phyloP scores from a whole-genome alignment of 257 asterid genomes.

The Solanum bulbocastanum region DNA sequence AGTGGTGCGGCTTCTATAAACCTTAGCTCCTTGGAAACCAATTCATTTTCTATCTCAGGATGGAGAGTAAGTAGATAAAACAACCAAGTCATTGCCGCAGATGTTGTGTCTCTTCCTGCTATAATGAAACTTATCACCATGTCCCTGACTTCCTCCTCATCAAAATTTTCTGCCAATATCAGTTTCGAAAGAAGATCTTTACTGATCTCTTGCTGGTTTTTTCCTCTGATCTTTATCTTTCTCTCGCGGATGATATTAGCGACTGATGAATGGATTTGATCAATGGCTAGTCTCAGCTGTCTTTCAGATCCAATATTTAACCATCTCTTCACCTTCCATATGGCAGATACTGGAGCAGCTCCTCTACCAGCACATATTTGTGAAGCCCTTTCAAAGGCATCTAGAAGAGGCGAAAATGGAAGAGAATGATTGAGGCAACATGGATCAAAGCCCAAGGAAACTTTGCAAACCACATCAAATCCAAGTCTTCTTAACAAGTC shows the following conservation, averaged over 20 bases:
- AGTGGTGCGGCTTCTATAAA: not conserved
- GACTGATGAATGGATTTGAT: slow-evolving; percentile 28
- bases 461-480: slow-evolving; percentile 46
- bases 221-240: not conserved
- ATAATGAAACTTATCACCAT: slow-evolving; percentile 52
- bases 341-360: slow-evolving; percentile 24
- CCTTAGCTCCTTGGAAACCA: slow-evolving; percentile 23
- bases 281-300: slow-evolving; percentile 27
- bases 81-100: slow-evolving; percentile 72
- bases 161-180: slow-evolving; percentile 20
- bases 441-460: slow-evolving; percentile 53
- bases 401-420: slow-evolving; percentile 18
- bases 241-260: slow-evolving; percentile 16
- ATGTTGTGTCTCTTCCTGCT: slow-evolving; percentile 66
- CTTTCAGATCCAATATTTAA: slow-evolving; percentile 39
- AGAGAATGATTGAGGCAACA: slow-evolving; percentile 7
- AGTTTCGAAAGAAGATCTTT: slow-evolving; percentile 30
- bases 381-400: slow-evolving; percentile 55
- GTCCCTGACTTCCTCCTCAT: slow-evolving; percentile 31
- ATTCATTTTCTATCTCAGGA: slow-evolving; percentile 20
- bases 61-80: slow-evolving; percentile 37
- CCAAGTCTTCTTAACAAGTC: slow-evolving; percentile 46
- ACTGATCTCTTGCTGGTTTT: not conserved
- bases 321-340: slow-evolving; percentile 45
- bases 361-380: slow-evolving; percentile 48